Conservation (phyloP, 2,329 filamentous ascomycete species). For the Ophiocordyceps camponoti-floridani region DNA sequence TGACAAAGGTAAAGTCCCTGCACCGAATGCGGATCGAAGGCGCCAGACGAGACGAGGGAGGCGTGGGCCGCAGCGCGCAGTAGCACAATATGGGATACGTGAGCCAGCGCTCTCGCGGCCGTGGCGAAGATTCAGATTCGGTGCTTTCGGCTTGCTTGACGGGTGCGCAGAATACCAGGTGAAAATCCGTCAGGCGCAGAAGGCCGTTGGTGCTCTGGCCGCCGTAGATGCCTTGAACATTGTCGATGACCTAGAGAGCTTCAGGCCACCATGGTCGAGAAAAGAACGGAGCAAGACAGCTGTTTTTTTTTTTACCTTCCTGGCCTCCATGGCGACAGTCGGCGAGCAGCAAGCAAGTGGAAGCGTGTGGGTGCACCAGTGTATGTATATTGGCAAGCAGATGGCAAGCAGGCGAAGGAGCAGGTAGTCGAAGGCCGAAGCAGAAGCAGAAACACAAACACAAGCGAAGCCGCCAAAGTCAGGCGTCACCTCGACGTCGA, state of each 20-base stretch:
- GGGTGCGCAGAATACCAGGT: slow-evolving; percentile 35
- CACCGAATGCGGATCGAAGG: slow-evolving; percentile 77
- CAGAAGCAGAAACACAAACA: neutral
- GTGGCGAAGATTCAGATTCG: slow-evolving; percentile 9
- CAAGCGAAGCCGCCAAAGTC: neutral
- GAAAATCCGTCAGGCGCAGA: slow-evolving; percentile 44
- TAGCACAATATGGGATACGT: slow-evolving; percentile 82
- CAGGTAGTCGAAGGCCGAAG: neutral
- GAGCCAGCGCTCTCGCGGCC: slow-evolving; percentile 62
- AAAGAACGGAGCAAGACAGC: neutral
- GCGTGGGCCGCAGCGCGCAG: slow-evolving; percentile 61
- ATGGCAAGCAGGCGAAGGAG: neutral
- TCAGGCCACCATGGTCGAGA: slow-evolving; percentile 1
- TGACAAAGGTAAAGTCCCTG: slow-evolving; percentile 86
- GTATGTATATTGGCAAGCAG: too few relatives aligned
- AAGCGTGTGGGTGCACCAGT: too few relatives aligned
- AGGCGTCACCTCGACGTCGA: neutral
- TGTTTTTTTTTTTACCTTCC: slow-evolving; percentile 16
- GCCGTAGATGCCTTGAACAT: slow-evolving; percentile 41
- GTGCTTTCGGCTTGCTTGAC: slow-evolving; percentile 12
- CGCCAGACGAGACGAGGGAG: slow-evolving; percentile 47
- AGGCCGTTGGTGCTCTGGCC: slow-evolving; percentile 38
- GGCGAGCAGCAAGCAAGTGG: neutral
- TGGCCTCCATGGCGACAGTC: slow-evolving; percentile 18
- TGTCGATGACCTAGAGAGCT: slow-evolving; percentile 26